These are phyloP conservation scores for Chaetomium olivaceum DNA, from an alignment of 2,329 filamentous ascomycete genomes.

Conservation along the genomic window DNA sequence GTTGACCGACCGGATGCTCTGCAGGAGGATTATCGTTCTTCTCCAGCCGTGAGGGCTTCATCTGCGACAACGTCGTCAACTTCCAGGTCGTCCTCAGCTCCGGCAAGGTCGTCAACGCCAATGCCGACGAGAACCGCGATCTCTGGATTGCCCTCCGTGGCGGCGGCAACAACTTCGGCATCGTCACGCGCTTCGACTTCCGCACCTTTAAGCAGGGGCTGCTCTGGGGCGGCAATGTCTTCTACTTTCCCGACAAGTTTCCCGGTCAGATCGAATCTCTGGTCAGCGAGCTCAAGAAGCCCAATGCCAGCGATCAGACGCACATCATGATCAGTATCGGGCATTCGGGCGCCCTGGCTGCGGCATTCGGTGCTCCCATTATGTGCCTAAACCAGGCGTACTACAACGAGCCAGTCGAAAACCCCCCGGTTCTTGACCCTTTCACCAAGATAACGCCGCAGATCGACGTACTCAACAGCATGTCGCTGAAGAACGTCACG, in stretches of 20 bases:
- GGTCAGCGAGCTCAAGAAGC: not conserved
- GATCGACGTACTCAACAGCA: not conserved
- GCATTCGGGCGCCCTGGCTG: not conserved
- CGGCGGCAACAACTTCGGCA: not conserved
- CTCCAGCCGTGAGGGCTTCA: not conserved
- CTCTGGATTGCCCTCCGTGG: not conserved
- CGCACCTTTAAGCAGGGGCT: not conserved
- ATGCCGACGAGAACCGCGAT: not conserved
- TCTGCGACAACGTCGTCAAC: not conserved
- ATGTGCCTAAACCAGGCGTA: not conserved
- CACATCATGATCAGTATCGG: not conserved
- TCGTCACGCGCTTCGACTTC: not conserved
- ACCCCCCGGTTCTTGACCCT: not conserved
- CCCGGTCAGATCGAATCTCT: not conserved
- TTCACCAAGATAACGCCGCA: not conserved
- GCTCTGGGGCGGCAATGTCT: not conserved
- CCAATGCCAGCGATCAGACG: not conserved
- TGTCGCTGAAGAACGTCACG: not conserved
- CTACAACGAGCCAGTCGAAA: not conserved
- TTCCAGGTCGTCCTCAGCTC: not conserved
- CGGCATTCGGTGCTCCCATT: not conserved
- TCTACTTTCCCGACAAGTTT: not conserved
- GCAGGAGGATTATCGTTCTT: not conserved
- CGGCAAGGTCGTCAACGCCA: not conserved
- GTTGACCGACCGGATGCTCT: not conserved